Conservation (phyloP, 768 basidiomycete genomes). For the Crucibulum laeve region DNA sequence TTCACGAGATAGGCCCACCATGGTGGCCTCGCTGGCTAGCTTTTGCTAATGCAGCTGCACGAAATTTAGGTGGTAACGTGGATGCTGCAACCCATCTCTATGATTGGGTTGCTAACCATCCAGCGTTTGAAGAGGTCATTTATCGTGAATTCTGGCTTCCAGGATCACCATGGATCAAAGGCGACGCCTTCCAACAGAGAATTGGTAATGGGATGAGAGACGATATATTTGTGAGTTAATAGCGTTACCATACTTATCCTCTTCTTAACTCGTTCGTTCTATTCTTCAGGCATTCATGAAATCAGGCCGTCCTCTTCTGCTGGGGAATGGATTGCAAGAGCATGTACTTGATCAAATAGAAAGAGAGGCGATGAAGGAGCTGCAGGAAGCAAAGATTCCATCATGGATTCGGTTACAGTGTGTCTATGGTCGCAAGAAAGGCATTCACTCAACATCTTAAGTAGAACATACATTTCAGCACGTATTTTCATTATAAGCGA, state of each 20-base stretch:
- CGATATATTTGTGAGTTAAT: slow-evolving; percentile 1
- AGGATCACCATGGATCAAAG: not conserved
- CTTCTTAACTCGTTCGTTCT: not conserved
- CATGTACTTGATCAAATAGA: slow-evolving; percentile 1
- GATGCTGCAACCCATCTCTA: not conserved
- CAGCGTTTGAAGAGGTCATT: not conserved
- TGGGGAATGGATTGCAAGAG: not conserved
- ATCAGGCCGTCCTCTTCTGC: not conserved
- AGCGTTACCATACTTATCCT: not conserved
- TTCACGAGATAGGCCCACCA: slow-evolving; percentile 35
- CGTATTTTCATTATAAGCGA: no score
- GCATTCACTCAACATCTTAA: no score
- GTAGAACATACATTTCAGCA: no score
- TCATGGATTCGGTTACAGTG: slow-evolving; percentile 4
- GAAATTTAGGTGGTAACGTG: not conserved
- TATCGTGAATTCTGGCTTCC: not conserved
- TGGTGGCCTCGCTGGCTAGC: slow-evolving; percentile 38
- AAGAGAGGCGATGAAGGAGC: slow-evolving; percentile 5
- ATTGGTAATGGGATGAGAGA: slow-evolving; percentile 3
- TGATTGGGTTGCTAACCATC: slow-evolving; percentile 1
- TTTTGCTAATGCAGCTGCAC: not conserved
- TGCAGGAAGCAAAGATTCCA: slow-evolving; percentile 1
- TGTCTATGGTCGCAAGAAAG: slow-evolving; percentile 4
- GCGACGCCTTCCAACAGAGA: not conserved
- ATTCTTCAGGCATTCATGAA: not conserved